phyloP scores from a whole-genome alignment of 352 stramenopile species.

The Phytopythium vexans region DNA sequence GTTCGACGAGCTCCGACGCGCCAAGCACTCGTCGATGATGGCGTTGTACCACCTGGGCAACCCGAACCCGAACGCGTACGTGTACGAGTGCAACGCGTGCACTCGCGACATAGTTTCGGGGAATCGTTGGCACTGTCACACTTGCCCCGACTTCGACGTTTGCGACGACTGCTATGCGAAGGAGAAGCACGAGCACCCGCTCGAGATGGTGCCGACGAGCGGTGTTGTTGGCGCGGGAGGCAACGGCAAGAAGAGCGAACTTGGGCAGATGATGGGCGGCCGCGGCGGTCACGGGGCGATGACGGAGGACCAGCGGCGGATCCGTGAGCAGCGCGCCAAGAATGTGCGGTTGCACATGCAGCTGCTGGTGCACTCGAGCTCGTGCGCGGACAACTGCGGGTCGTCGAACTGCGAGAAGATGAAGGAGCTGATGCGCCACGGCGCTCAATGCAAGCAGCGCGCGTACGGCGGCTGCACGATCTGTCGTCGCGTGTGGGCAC shows the following conservation, averaged over 20 bases:
- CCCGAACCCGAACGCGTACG: slow-evolving; percentile 85
- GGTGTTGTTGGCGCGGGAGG: slow-evolving; percentile 16
- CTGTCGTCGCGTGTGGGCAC: slow-evolving; percentile 95
- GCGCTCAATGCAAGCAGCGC: slow-evolving; percentile 90
- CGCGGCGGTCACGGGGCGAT: slow-evolving; percentile 25
- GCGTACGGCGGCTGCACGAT: slow-evolving; percentile 93
- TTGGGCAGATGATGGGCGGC: slow-evolving; percentile 8
- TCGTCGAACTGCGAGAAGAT: slow-evolving; percentile 98
- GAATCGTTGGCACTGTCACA: slow-evolving; percentile 89
- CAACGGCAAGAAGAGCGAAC: slow-evolving; percentile 1
- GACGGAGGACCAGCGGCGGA: slow-evolving; percentile 60
- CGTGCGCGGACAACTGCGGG: slow-evolving; percentile 91
- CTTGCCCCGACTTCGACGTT: slow-evolving; percentile 87
- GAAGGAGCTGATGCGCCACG: slow-evolving; percentile 97
- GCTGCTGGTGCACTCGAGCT: slow-evolving; percentile 95
- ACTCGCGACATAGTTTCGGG: slow-evolving; percentile 78
- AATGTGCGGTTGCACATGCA: slow-evolving; percentile 98
- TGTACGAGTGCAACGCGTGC: slow-evolving; percentile 87
- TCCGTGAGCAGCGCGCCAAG: slow-evolving; percentile 88
- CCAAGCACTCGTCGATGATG: slow-evolving; percentile 99
- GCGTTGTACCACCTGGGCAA: slow-evolving; percentile 98
- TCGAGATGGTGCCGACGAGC: slow-evolving; percentile 81
- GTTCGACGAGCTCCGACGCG: slow-evolving; percentile 97
- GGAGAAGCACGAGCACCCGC: slow-evolving; percentile 73
- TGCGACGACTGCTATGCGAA: slow-evolving; percentile 87